A percentile compares a stretch with the other conserved stretches of the same genome.
phyloP scores from a whole-genome alignment of 768 basidiomycete genomes.

The Pisolithus marmoratus region DNA sequence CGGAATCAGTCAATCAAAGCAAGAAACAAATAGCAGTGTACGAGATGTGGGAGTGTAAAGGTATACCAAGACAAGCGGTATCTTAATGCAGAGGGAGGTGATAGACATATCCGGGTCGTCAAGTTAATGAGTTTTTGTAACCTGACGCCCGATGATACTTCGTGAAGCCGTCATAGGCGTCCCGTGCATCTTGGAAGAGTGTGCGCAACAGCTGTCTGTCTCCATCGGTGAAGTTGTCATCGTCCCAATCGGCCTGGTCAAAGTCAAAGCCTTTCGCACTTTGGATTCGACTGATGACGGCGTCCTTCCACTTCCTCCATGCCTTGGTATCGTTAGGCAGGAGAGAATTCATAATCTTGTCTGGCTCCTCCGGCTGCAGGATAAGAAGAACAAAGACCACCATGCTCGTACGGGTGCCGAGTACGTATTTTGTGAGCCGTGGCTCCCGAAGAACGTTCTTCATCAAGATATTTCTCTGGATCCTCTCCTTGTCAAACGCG shows the following conservation, averaged over 20 bases:
- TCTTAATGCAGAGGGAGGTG: too few relatives aligned
- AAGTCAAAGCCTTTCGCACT: background rate
- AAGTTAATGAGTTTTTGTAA: too few relatives aligned
- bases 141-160: background rate
- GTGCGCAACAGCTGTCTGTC: background rate
- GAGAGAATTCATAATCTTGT: background rate
- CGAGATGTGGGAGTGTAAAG: too few relatives aligned
- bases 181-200: background rate
- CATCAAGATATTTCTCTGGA: conserved; percentile 9
- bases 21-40: too few relatives aligned
- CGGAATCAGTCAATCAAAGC: too few relatives aligned
- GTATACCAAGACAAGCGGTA: too few relatives aligned
- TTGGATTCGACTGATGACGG: background rate
- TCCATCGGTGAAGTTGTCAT: background rate
- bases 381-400: conserved; percentile 2
- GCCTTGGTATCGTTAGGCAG: conserved; percentile 2
- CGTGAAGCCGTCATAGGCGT: conserved; percentile 1
- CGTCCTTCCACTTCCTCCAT: conserved; percentile 1
- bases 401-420: conserved; percentile 1
- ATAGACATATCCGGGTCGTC: too few relatives aligned
- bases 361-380: background rate
- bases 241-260: background rate
- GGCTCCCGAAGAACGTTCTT: background rate
- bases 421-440: background rate
- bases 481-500: conserved; percentile 24